A percentile compares a stretch with the other conserved stretches of the same genome.
Evolutionary conservation across 768 basidiomycete species (phyloP).

Genomic region (Tylopilus intermedius): DNA sequence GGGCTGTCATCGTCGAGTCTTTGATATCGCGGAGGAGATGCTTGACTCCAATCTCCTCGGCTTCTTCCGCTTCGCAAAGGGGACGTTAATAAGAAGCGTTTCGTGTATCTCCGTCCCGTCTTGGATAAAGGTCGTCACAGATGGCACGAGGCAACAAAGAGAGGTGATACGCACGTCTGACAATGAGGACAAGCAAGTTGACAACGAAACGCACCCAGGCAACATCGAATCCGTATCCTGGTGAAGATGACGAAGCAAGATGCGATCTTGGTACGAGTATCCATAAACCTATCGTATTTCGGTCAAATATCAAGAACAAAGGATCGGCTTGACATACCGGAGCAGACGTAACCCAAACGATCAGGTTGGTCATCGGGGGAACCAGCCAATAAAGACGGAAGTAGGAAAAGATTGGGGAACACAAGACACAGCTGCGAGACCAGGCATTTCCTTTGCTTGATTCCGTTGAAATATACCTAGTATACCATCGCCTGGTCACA

Average conservation of each 20-base stretch:
- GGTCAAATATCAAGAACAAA: not conserved
- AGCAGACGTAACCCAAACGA: conserved; percentile 58
- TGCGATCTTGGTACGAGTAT: conserved; percentile 67
- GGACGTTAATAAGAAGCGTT: too few relatives aligned
- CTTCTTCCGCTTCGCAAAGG: too few relatives aligned
- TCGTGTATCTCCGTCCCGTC: too few relatives aligned
- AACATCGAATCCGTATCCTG: conserved; percentile 59
- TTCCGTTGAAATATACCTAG: conserved; percentile 69
- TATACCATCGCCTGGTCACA: not conserved
- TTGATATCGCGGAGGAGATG: too few relatives aligned
- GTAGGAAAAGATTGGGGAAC: conserved; percentile 70
- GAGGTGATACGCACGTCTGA: too few relatives aligned
- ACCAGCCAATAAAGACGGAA: conserved; percentile 71
- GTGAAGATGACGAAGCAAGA: conserved; percentile 42
- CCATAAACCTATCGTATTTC: conserved; percentile 50
- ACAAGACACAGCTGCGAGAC: conserved; percentile 67
- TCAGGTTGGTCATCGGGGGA: conserved; percentile 64
- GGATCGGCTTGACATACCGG: conserved; percentile 40
- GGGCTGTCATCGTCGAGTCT: too few relatives aligned
- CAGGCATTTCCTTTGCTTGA: conserved; percentile 52
- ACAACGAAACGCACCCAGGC: conserved; percentile 53
- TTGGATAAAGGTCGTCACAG: too few relatives aligned
- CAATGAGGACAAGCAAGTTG: not conserved
- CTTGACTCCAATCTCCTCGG: too few relatives aligned
- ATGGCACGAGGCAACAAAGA: too few relatives aligned